Base-by-base conservation (phyloP, 2,329 filamentous ascomycete genomes). In the Chalaropsis thielavioides region DNA sequence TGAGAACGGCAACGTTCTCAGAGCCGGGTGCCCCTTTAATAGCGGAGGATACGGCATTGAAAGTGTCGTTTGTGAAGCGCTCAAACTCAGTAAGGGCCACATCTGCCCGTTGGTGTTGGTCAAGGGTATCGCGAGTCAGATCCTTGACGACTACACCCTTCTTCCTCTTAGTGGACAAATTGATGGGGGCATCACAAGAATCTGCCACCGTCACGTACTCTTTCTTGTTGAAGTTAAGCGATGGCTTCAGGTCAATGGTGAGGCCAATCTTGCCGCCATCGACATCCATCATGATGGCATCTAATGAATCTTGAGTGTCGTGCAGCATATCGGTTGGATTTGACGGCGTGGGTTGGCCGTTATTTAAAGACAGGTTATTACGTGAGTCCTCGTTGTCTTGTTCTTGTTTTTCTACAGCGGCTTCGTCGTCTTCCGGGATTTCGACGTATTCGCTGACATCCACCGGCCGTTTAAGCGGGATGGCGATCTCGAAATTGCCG, bases 21-120 rank as follows among this genome's bases (percentile, higher is more conserved):
- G 79, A 78, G 31, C 79, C 74, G 43, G 81, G 75, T 72, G 82
- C 73, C 81, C 84, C 68, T 75, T 79, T 74, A 80, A 85, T 66
- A 79, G 79, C 72, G 64, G 84, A 82, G 70, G 91, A 86, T 71
- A 95, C 90, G 4, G 88, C 87, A 68, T 89, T 82, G 69, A 92
- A 90, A 17, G 96, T 80, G 27, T 86, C 83, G 63, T 84, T 79
- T 2, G 95, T 77, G 60, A 91, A 81, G 44, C 82, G 81, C 65
- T 87, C 82, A 13, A 99, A 76, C 64, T 86, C 84, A 63, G 86
- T 77, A 58, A 92, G 79, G 54, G 89, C 87, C 11, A 83, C 80
- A 70, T 96, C 86, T 3, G 87, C 88, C 71, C 91, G 86, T 70
- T 95, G 86, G 62, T 87, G 86, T 73, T 96, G 89, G 71, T 95